phyloP scores from a whole-genome alignment of 2,329 filamentous ascomycete species.

The Phaeosphaeriaceae sp. region DNA sequence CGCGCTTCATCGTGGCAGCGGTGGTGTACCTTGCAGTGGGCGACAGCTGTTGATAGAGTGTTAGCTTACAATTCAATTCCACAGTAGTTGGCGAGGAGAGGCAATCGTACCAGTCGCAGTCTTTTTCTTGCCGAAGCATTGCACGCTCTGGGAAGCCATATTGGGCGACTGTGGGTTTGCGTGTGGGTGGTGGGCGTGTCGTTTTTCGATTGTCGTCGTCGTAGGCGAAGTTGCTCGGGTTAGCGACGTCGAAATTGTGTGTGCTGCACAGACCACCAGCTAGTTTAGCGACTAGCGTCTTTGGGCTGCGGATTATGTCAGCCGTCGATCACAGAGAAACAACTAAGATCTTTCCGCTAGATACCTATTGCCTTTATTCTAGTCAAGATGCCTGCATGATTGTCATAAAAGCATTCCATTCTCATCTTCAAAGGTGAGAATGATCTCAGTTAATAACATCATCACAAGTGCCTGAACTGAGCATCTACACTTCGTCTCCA shows the following conservation, averaged over 20 bases:
- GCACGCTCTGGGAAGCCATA: conserved; percentile 59
- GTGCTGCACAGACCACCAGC: conserved; percentile 9
- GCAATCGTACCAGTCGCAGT: conserved; percentile 54
- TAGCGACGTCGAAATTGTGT: conserved; percentile 11
- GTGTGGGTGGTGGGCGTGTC: conserved; percentile 34
- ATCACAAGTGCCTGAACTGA: neutral
- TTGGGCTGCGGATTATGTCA: conserved; percentile 5
- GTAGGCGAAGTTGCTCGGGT: conserved; percentile 29
- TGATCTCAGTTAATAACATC: neutral
- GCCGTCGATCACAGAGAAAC: neutral
- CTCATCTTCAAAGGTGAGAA: neutral
- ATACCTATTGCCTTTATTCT: too few relatives aligned
- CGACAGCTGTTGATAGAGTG: conserved; percentile 69
- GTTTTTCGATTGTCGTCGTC: conserved; percentile 29
- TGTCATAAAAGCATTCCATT: too few relatives aligned
- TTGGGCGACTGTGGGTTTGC: conserved; percentile 46
- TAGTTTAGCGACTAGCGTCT: conserved; percentile 17
- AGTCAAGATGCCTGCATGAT: too few relatives aligned
- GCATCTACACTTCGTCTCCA: neutral
- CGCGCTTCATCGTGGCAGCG: conserved; percentile 30
- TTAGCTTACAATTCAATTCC: conserved; percentile 42
- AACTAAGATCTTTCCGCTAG: too few relatives aligned
- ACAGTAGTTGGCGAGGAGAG: neutral
- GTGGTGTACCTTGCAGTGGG: conserved; percentile 82
- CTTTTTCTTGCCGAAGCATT: conserved; percentile 96